Evolutionary conservation across 306 rosid species (phyloP).

Genomic region (Ceratonia siliqua): DNA sequence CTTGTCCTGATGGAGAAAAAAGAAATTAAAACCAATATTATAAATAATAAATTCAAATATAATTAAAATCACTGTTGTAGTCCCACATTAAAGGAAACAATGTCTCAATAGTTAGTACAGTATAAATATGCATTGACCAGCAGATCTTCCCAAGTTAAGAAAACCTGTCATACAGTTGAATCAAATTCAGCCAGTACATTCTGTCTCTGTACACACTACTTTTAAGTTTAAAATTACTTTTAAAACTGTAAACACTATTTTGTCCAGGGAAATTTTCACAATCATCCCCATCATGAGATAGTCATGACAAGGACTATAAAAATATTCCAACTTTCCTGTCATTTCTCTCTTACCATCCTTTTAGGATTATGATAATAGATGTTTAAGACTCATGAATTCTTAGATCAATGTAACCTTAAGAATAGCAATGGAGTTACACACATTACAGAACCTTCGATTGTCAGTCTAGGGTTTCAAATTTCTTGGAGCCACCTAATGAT

Average conservation of each 20-base stretch:
- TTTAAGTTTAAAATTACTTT: constrained; percentile 11
- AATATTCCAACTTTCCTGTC: constrained; percentile 8
- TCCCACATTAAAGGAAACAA: neutral
- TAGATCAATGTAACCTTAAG: constrained; percentile 16
- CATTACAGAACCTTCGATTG: neutral
- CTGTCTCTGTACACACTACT: constrained; percentile 3
- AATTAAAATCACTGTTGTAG: neutral
- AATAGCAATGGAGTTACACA: constrained; percentile 5
- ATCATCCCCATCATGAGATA: neutral
- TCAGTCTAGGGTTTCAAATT: neutral
- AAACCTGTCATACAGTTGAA: neutral
- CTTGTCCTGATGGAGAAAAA: constrained; percentile 65
- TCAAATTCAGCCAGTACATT: neutral
- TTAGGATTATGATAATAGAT: neutral
- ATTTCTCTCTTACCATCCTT: neutral
- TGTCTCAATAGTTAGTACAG: neutral
- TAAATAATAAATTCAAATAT: neutral
- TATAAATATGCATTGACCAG: neutral
- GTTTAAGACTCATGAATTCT: neutral
- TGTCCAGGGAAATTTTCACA: neutral
- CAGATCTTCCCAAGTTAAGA: neutral
- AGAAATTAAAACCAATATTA: constrained; percentile 25
- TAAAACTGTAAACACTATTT: neutral
- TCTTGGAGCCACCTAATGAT: neutral
- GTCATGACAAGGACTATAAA: neutral